A percentile compares a stretch with the other conserved stretches of the same genome.
Conservation (phyloP, 2,329 filamentous ascomycete genomes). For the Colletotrichum spaethianum region DNA sequence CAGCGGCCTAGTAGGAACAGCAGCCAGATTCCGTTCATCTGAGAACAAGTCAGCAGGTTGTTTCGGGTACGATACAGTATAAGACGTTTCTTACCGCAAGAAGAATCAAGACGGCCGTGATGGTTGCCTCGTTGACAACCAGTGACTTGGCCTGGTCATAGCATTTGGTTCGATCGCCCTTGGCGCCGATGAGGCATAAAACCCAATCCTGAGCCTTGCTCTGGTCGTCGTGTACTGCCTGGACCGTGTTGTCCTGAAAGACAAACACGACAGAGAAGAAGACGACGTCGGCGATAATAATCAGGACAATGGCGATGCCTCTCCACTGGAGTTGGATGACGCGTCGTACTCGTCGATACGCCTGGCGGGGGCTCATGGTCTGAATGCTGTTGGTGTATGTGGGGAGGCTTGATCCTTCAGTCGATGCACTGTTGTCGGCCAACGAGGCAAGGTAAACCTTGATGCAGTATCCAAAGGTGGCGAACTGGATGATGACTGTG, state of each 20-base stretch:
- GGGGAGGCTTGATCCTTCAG: conserved; percentile 80
- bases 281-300: conserved; percentile 92
- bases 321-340: conserved; percentile 96
- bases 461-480: conserved; percentile 92
- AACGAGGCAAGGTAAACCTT: conserved; percentile 93
- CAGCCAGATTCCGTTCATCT: conserved; percentile 89
- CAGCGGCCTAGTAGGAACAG: conserved; percentile 85
- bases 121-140: conserved; percentile 81
- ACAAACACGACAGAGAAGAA: conserved; percentile 96
- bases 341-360: conserved; percentile 87
- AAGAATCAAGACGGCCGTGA: conserved; percentile 86
- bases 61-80: background rate
- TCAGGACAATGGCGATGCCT: conserved; percentile 88
- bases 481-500: conserved; percentile 85
- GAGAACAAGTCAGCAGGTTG: conserved; percentile 34
- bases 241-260: conserved; percentile 82
- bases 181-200: conserved; percentile 73
- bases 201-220: conserved; percentile 76
- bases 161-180: conserved; percentile 77
- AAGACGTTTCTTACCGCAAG: conserved; percentile 74
- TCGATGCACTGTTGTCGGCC: conserved; percentile 78
- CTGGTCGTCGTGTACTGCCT: conserved; percentile 68
- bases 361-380: conserved; percentile 85
- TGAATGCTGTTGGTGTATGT: conserved; percentile 82
- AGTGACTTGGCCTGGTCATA: conserved; percentile 70